phyloP scores from a whole-genome alignment of 352 stramenopile species.

The Phytophthora citrophthora region DNA sequence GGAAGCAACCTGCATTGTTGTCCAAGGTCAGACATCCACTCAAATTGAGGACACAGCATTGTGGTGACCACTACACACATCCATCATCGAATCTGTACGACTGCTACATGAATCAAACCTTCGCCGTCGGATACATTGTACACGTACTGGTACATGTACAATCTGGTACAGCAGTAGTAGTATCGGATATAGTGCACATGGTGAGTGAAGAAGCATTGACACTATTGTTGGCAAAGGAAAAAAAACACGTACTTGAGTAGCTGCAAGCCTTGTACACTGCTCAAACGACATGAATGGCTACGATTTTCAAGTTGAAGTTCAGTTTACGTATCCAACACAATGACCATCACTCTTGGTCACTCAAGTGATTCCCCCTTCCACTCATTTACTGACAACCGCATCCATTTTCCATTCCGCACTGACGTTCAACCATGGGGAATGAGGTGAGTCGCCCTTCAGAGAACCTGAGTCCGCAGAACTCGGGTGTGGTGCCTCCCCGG shows the following conservation, averaged over 20 bases:
- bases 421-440: conserved; percentile 53
- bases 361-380: not conserved
- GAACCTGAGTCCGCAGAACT: conserved; percentile 34
- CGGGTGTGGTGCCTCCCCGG: conserved; percentile 25
- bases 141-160: too few species aligned
- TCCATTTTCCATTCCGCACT: conserved; percentile 1
- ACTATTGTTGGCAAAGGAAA: too few species aligned
- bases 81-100: too few species aligned
- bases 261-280: not conserved
- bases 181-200: too few species aligned
- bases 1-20: not conserved
- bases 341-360: conserved; percentile 21
- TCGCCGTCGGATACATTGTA: too few species aligned
- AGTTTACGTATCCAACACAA: conserved; percentile 4
- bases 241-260: not conserved
- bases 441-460: conserved; percentile 49
- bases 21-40: not conserved
- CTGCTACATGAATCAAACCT: too few species aligned
- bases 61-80: too few species aligned
- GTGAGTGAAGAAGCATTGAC: too few species aligned
- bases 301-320: not conserved
- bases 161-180: too few species aligned
- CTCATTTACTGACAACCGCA: conserved; percentile 16
- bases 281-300: too few species aligned
- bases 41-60: not conserved